Base-by-base conservation (phyloP, 2,329 filamentous ascomycete species). In the Teratosphaeria zuluensis region DNA sequence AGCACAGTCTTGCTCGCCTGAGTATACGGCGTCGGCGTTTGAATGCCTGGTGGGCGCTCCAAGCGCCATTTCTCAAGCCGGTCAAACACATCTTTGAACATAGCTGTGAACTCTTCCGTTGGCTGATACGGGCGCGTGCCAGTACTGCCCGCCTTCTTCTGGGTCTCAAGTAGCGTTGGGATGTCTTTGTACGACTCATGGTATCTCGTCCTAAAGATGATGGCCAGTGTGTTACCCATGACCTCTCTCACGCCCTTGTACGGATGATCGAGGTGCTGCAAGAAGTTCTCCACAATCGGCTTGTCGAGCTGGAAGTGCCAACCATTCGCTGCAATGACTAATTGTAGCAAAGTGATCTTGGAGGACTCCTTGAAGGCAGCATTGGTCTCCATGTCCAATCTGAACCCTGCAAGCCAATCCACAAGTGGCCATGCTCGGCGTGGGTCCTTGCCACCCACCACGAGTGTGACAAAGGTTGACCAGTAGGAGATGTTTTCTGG, bases 351-450 rank as follows among this genome's bases (percentile, higher is more conserved):
- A 64, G 94, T 87, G 16, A 99, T 90, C 77, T 97, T 96, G 31
- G 92, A 95, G 58, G 92, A 96, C 72, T 99, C 95, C 73, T 99
- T 99, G 81, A 99, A 99, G 0, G 94, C 94, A 3, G 95, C 94
- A 70, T 97, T 96, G 0, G 92, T 96, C 5, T 84, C 80, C 87
- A 97, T 92, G 71, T 99, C 94, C 9, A 99, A 80, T 32, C 90
- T 84, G 82, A 97, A 97, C 57, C 86, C 84, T 53, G 88, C 84
- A 21, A 99, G 79, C 73, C 85, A 87, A 63, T 94, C 87, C 38
- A 96, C 83, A 62, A 99, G 81, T 64, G 95, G 92, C 78, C 88
- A 91, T 2, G 86, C 86, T 62, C 92, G 85, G 52, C 95, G 84
- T 12, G 94, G 92, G 73, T 99, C 94, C 68, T 94, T 92, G 11